These are phyloP conservation scores for Stemphylium beticola DNA, from an alignment of 2,329 filamentous ascomycete species.

Conservation along the genomic window DNA sequence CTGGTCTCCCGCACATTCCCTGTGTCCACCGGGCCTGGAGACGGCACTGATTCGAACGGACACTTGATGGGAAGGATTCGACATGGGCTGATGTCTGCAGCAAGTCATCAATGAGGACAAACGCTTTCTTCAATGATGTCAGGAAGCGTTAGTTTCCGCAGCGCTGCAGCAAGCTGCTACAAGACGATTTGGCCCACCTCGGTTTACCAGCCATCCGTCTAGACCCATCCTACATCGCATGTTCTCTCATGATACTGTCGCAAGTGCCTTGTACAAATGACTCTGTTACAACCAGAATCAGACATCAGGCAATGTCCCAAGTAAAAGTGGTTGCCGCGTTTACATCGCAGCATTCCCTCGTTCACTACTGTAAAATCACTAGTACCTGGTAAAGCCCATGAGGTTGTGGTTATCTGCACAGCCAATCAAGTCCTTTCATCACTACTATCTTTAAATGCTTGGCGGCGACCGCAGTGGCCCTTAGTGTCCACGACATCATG, in stretches of 20 bases:
- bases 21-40: slow-evolving; percentile 27
- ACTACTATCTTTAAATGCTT: neutral
- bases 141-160: slow-evolving; percentile 32
- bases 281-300: no score
- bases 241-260: neutral
- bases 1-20: slow-evolving; percentile 40
- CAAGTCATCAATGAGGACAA: slow-evolving; percentile 27
- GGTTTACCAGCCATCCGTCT: slow-evolving; percentile 23
- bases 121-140: slow-evolving; percentile 37
- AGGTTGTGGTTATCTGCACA: neutral
- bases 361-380: no score
- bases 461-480: neutral
- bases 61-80: slow-evolving; percentile 37
- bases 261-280: no score
- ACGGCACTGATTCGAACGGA: slow-evolving; percentile 39
- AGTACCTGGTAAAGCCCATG: no score
- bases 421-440: neutral
- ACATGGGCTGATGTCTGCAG: slow-evolving; percentile 48
- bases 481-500: neutral
- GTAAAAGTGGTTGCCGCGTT: no score
- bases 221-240: slow-evolving; percentile 12
- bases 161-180: slow-evolving; percentile 22
- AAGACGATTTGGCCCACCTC: slow-evolving; percentile 23
- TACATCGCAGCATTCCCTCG: no score
- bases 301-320: no score